Evolutionary conservation across 257 asterid genomes (phyloP).

Genomic region (Solanum pinnatisectum): DNA sequence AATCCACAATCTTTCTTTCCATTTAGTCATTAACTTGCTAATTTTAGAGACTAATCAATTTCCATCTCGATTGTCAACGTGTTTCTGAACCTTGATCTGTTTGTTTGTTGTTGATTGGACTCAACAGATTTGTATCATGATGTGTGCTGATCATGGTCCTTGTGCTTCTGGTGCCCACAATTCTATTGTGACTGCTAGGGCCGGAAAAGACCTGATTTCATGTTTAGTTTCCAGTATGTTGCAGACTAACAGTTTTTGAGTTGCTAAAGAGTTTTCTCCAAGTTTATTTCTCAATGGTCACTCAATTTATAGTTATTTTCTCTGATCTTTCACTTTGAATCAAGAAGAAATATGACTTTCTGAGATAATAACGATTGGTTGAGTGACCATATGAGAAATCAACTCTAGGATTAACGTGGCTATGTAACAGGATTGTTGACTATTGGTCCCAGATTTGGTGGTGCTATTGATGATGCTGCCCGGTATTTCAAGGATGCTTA

Average conservation of each 20-base stretch:
- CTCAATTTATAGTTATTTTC: neutral
- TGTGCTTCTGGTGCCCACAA: constrained; percentile 99
- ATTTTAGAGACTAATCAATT: neutral
- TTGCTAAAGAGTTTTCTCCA: neutral
- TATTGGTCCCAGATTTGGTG: constrained; percentile 97
- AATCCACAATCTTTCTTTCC: neutral
- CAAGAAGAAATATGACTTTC: neutral
- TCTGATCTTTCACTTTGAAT: neutral
- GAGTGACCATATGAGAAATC: neutral
- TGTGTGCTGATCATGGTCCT: constrained; percentile 99
- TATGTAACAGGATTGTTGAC: constrained; percentile 69
- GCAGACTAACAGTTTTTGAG: neutral
- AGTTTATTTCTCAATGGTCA: neutral
- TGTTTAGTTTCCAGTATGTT: constrained; percentile 87
- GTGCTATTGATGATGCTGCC: constrained; percentile 58
- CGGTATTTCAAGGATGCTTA: constrained; percentile 71
- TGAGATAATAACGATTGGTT: neutral
- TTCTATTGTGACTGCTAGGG: constrained; percentile 92
- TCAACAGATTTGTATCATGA: constrained; percentile 76
- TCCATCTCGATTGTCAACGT: neutral
- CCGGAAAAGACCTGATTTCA: constrained; percentile 93
- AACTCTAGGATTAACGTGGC: neutral
- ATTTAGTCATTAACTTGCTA: neutral
- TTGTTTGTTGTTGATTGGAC: constrained; percentile 7
- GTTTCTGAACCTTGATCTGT: constrained; percentile 13